phyloP scores from a whole-genome alignment of 495 filamentous ascomycete species.

The Penicillium maclennaniae region DNA sequence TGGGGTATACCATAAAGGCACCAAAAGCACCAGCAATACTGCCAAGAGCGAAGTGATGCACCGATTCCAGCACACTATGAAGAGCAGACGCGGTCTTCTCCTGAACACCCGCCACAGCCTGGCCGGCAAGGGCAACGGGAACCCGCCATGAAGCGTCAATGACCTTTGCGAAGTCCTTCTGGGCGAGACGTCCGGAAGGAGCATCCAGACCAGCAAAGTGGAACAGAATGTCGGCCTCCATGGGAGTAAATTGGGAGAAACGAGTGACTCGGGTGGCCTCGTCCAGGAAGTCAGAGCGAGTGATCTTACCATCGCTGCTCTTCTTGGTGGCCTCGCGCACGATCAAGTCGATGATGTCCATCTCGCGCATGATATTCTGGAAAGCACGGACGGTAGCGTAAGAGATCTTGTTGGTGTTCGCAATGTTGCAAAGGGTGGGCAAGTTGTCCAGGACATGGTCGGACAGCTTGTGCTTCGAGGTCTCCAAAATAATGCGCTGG shows the following conservation, averaged over 20 bases:
- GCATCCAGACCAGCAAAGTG: constrained; percentile 94
- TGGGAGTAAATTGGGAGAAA: constrained; percentile 92
- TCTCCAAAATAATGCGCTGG: constrained; percentile 91
- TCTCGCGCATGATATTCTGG: constrained; percentile 93
- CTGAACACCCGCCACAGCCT: constrained; percentile 40
- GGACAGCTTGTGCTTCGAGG: constrained; percentile 92
- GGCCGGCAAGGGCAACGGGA: constrained; percentile 43
- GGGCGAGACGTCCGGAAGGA: constrained; percentile 75
- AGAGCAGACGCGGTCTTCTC: constrained; percentile 55
- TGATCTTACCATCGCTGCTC: constrained; percentile 87
- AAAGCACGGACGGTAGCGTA: constrained; percentile 97
- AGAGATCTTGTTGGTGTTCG: constrained; percentile 84
- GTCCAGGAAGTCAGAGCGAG: constrained; percentile 88
- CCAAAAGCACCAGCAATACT: constrained; percentile 92
- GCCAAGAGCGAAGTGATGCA: constrained; percentile 84
- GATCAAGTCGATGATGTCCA: constrained; percentile 94
- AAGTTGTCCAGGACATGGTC: constrained; percentile 94
- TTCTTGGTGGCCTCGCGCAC: constrained; percentile 81
- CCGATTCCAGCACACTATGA: constrained; percentile 66
- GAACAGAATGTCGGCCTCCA: constrained; percentile 99
- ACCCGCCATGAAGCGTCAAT: constrained; percentile 87
- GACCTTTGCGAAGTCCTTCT: constrained; percentile 88
- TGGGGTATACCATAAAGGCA: constrained; percentile 98
- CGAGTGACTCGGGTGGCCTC: constrained; percentile 85
- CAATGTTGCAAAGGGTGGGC: constrained; percentile 92